Evolutionary conservation across 305 asterid genomes (phyloP), one percentile per base, ranked within the genome.

Genomic region (Salvia sclarea): DNA sequence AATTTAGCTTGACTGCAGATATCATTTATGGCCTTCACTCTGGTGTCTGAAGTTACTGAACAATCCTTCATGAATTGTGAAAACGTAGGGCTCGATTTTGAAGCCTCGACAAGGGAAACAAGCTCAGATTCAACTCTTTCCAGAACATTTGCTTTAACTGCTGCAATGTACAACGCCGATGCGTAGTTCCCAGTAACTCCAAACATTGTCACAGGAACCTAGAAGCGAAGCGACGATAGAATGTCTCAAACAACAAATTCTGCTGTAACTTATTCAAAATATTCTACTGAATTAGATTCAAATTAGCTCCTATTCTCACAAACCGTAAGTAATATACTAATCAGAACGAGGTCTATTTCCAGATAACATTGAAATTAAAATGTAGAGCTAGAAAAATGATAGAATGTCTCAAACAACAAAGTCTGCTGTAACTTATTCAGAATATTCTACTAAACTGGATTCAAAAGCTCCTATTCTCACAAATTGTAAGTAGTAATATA

Each of bases 51-150:
- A 59, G 80, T 75, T 48, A 94, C 90, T n/a, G 95, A 81, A 53
- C 75, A 68, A 75, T 94, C 96, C 88, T 70, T 91, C 85, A 89
- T 84, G 83, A 94, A 94, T 77, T 81, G 86, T 68, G 89, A 76
- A 82, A 94, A 94, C 54, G 70, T 77, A 33, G 95, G 88, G 81
- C 98, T 88, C 48, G 66, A 76, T 80, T 85, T 86, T 63, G 95
- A 65, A 61, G 99, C 96, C 82, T 76, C 92, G 45, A 91, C 75
- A 8, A 95, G 81, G 72, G 78, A 70, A 75, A 60, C 72, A 73
- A 95, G 77, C 84, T 95, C 97, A n/a, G 95, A 70, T 73, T 94
- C 96, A 72, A 91, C 99, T 83, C 83, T 86, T 58, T 95, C 97
- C 82, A 95, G 77, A 33, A 68, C 45, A 56, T 88, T 91, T 45